Conservation (phyloP, 306 rosid genomes). For the Sphenostylis stenocarpa region DNA sequence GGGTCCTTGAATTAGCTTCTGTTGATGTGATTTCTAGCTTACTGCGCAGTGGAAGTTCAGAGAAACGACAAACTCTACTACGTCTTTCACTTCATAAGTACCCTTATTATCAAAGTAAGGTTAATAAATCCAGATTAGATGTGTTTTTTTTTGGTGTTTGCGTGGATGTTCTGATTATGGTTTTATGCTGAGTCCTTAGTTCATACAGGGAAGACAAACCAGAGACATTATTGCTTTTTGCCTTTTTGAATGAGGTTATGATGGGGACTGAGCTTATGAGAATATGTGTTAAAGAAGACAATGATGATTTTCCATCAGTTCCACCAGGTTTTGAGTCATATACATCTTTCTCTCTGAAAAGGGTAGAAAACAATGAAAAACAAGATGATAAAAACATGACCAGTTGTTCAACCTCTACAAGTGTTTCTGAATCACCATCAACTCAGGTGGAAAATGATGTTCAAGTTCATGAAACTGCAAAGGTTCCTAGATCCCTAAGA, state of each 20-base stretch:
- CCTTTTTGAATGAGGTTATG: conserved; percentile 33
- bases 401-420: conserved; percentile 48
- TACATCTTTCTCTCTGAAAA: conserved; percentile 60
- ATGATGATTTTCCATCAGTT: conserved; percentile 88
- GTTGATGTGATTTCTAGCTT: conserved; percentile 30
- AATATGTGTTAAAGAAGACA: conserved; percentile 82
- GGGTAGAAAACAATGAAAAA: conserved; percentile 55
- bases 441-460: conserved; percentile 52
- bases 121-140: conserved; percentile 24
- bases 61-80: not conserved
- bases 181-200: conserved; percentile 26
- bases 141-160: not conserved
- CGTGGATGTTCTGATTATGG: not conserved
- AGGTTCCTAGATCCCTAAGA: conserved; percentile 67
- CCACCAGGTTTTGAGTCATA: conserved; percentile 98
- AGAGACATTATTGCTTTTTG: conserved; percentile 19
- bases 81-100: conserved; percentile 23
- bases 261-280: conserved; percentile 96
- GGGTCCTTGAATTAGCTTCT: conserved; percentile 35
- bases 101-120: conserved; percentile 28
- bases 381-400: conserved; percentile 43
- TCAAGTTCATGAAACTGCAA: conserved; percentile 47
- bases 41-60: conserved; percentile 27
- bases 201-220: conserved; percentile 33
- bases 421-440: conserved; percentile 55